Base-by-base conservation (phyloP, 768 basidiomycete species). In the Hypsizygus marmoreus region DNA sequence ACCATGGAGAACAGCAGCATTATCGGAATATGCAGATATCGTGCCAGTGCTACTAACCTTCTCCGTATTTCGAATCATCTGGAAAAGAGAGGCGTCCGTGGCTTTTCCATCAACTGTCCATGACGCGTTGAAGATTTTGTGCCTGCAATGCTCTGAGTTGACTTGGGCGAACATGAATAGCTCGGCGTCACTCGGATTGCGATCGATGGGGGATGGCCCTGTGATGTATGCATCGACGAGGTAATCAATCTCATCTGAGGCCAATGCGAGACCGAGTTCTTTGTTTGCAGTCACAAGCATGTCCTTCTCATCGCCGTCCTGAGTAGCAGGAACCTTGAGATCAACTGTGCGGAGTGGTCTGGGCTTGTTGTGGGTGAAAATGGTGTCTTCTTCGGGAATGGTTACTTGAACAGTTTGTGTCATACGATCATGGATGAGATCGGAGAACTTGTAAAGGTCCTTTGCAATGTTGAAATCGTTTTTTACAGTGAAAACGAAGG, bases 141-240 rank as follows among this genome's bases (percentile, higher is more conserved):
- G 97, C 25, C 97, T 80, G 66, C 97, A 99, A 62, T 98, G 97
- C 66, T 99, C 97, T n/a, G 95, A 97, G 71, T 99, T 99, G 64
- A 99, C 95, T 62, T 99, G 97, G 3, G 97, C 95, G 66, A 98
- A 99, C 97, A 98, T 99, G 80, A 99, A 99, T 6, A 99, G 76
- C 64, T 99, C 97, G 3, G 95, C 95, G 62, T 98, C 97, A 29
- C 91, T 97, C 6, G 95, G 97, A 61, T 92, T 86, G 26, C 95
- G 83, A 37, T 75, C 74, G 65, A 88, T 81, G 1, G 88, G 76
- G 10, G 74, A 61, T 4, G 72, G 47, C 4, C 88, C 86, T n/a
- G 86, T 74, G 20, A 90, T 75, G 66, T 93, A 99, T 9, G 90
- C 93, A 42, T 88, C 76, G 53, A 97, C 79, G 52, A 98, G 83